These are phyloP conservation scores for Polytrichum formosum DNA, from an alignment of 225 moss, liverwort and hornwort species.

Conservation along the genomic window DNA sequence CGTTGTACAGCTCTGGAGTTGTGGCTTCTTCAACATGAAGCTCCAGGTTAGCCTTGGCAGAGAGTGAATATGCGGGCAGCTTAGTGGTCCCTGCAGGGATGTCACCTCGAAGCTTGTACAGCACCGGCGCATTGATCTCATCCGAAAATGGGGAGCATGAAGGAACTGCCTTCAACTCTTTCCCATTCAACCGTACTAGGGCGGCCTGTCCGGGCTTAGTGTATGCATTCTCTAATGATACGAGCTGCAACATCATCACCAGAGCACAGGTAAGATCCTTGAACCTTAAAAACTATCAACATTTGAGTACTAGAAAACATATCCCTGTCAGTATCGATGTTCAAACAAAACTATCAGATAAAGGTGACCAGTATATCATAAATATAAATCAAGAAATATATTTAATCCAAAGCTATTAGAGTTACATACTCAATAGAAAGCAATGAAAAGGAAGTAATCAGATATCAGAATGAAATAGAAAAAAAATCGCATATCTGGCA, in stretches of 20 bases:
- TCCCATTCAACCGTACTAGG: constrained; percentile 56
- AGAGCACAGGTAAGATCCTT: neutral
- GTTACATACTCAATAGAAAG: no score
- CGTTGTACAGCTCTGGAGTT: constrained; percentile 54
- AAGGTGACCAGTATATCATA: no score
- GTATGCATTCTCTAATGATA: constrained; percentile 63
- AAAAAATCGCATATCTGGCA: no score
- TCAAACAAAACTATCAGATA: neutral
- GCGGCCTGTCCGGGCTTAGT: constrained; percentile 68
- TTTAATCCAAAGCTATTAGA: no score
- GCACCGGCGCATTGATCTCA: constrained; percentile 54
- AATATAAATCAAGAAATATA: no score
- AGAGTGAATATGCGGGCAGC: constrained; percentile 64
- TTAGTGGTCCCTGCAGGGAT: constrained; percentile 90
- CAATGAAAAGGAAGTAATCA: no score
- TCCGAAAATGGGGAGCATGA: constrained; percentile 74
- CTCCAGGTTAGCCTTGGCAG: constrained; percentile 67
- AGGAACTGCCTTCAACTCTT: constrained; percentile 44
- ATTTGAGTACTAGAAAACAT: neutral
- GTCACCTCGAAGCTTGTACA: constrained; percentile 88
- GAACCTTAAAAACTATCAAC: neutral
- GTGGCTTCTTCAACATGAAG: constrained; percentile 69
- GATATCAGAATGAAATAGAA: no score
- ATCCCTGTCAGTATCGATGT: no score
- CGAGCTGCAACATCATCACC: constrained; percentile 37